Evolutionary conservation across 768 basidiomycete genomes (phyloP), one percentile per base, ranked within the genome.

Genomic region (Auricularia sp.): DNA sequence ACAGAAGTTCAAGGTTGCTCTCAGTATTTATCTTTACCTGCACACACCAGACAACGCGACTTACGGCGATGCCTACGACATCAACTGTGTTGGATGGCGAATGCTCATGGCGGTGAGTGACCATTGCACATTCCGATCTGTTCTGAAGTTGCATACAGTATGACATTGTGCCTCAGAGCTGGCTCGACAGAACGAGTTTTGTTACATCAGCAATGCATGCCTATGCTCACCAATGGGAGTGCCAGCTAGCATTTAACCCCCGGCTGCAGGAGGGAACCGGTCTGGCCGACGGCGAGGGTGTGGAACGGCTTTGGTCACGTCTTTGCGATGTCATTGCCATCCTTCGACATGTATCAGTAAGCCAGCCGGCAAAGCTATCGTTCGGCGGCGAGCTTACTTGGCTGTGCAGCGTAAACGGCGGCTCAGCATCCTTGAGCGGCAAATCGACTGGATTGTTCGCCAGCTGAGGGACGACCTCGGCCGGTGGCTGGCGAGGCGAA

Each of bases 201-300:
- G 63, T 14, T 29, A 39, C 54, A 21, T 36, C 36, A 16, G 63
- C 51, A 6, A 56, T 64, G 47, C 63, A 64, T 60, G 63, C 63
- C n/a, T 58, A 59, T 23, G 63, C 23, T 7, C 63, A 63, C 35
- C 43, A 63, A 33, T 63, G 43, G 43, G 16, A 29, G 3, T 63
- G 62, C 33, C 62, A 63, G 44, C 33, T 63, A 5, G 62, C 5
- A 21, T 63, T 12, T 23, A 36, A 63, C 34, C 62, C 62, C 6
- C 62, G 62, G 8, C 5, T 59, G 34, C 5, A 59, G 56, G 29
- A 11, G 7, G 56, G 56, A 14, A 33, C 33, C 23, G 56, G 56
- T 4, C 23, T 59, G 4, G 5, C 56, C 7, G 56, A 59, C 29
- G 56, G 56, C 3, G 56, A 59, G 33, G 56, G 56, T 18, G 56